Percentiles rank a stretch among this genome's conserved stretches.
These are phyloP conservation scores for Neophaeococcomyces mojaviensis DNA, from an alignment of 2,329 filamentous ascomycete species.

Conservation along the genomic window DNA sequence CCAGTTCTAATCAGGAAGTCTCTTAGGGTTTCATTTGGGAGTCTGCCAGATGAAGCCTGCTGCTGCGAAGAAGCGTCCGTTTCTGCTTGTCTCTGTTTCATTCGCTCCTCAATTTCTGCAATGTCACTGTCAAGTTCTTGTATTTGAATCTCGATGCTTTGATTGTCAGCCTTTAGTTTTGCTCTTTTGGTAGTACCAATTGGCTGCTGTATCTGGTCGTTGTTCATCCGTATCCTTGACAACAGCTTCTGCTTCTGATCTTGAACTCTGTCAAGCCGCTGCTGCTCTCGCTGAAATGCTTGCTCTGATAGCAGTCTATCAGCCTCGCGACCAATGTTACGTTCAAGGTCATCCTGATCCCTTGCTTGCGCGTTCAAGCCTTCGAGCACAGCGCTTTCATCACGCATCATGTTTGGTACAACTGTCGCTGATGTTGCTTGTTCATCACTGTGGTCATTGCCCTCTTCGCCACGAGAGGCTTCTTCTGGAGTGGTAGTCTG, in stretches of 20 bases:
- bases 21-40: constrained; percentile 74
- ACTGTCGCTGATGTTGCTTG: neutral
- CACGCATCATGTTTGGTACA: neutral
- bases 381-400: constrained; percentile 53
- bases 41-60: constrained; percentile 41
- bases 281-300: constrained; percentile 56
- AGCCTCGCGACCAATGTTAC: constrained; percentile 67
- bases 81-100: constrained; percentile 63
- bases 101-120: constrained; percentile 70
- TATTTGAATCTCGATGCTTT: constrained; percentile 49
- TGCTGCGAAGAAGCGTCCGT: constrained; percentile 39
- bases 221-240: constrained; percentile 54
- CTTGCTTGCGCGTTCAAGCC: constrained; percentile 63
- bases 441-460: too few species aligned
- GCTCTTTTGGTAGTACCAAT: constrained; percentile 43
- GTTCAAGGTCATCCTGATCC: constrained; percentile 83
- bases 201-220: constrained; percentile 50
- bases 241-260: constrained; percentile 53
- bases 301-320: constrained; percentile 54
- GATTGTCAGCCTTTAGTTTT: constrained; percentile 20
- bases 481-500: neutral
- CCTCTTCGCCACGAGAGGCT: neutral
- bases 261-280: constrained; percentile 52
- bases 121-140: constrained; percentile 65
- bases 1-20: constrained; percentile 92